These are phyloP conservation scores for Colletotrichum sojae DNA, from an alignment of 2,329 filamentous ascomycete genomes.

Conservation along the genomic window DNA sequence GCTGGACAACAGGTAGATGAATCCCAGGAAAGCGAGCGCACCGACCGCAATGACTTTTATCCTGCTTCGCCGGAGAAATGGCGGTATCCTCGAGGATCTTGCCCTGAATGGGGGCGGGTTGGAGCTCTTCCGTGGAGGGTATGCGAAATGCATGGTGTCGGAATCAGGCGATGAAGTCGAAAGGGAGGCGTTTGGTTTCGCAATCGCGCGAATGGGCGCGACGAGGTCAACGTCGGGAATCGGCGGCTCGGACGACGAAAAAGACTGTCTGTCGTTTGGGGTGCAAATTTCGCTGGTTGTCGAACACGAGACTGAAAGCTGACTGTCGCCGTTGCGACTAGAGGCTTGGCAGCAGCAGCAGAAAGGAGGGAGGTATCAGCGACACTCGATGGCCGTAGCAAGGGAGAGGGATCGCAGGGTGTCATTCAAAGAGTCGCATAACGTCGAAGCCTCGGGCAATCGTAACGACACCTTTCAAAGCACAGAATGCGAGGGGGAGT, in stretches of 20 bases:
- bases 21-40: slow-evolving; percentile 66
- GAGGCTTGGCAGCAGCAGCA: slow-evolving; percentile 28
- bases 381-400: slow-evolving; percentile 6
- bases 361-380: slow-evolving; percentile 38
- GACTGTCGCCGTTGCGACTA: slow-evolving; percentile 36
- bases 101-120: slow-evolving; percentile 80
- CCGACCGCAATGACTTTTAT: slow-evolving; percentile 71
- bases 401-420: slow-evolving; percentile 14
- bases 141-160: slow-evolving; percentile 85
- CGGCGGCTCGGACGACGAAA: slow-evolving; percentile 4
- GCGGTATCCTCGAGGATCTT: slow-evolving; percentile 64
- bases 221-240: neutral
- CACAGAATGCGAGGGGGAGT: neutral
- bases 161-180: slow-evolving; percentile 2
- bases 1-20: slow-evolving; percentile 72
- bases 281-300: slow-evolving; percentile 8
- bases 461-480: slow-evolving; percentile 18
- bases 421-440: slow-evolving; percentile 35
- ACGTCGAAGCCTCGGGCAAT: slow-evolving; percentile 13
- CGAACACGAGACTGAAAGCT: slow-evolving; percentile 33
- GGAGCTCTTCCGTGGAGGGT: slow-evolving; percentile 87
- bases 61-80: slow-evolving; percentile 73
- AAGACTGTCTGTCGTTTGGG: slow-evolving; percentile 14
- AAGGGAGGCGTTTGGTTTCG: slow-evolving; percentile 1
- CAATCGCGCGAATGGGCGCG: slow-evolving; percentile 15